Evolutionary conservation across 2,329 filamentous ascomycete species (phyloP).

Genomic region (Leptographium flavum): DNA sequence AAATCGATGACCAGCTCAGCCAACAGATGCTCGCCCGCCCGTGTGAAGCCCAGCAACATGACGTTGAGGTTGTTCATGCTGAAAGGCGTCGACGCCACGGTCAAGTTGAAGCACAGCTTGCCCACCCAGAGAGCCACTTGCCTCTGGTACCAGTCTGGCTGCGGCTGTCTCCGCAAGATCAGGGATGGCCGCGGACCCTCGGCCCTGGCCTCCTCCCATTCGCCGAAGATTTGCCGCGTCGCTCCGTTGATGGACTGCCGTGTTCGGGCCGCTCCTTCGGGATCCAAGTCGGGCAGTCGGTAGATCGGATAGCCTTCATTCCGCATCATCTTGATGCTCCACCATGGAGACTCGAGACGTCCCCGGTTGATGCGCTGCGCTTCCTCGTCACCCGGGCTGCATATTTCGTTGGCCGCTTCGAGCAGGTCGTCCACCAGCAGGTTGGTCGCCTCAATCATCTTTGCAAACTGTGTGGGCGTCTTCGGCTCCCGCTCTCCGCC

Average conservation of each 20-base stretch:
- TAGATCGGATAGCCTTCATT: slow-evolving; percentile 21
- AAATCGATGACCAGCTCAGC: slow-evolving; percentile 38
- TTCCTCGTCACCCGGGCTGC: slow-evolving; percentile 11
- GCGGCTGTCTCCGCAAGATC: not conserved
- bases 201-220: slow-evolving; percentile 11
- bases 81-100: slow-evolving; percentile 46
- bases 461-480: slow-evolving; percentile 4
- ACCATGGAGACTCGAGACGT: slow-evolving; percentile 18
- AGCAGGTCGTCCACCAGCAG: slow-evolving; percentile 18
- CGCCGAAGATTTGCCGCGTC: slow-evolving; percentile 13
- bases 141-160: slow-evolving; percentile 1
- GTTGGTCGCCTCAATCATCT: slow-evolving; percentile 13
- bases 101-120: slow-evolving; percentile 52
- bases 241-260: slow-evolving; percentile 14
- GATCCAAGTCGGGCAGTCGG: slow-evolving; percentile 13
- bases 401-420: slow-evolving; percentile 14
- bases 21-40: slow-evolving; percentile 31
- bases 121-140: slow-evolving; percentile 10
- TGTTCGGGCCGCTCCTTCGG: slow-evolving; percentile 6
- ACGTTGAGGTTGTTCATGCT: slow-evolving; percentile 57
- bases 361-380: slow-evolving; percentile 9
- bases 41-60: slow-evolving; percentile 51
- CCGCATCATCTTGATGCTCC: slow-evolving; percentile 18
- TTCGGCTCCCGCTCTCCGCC: slow-evolving; percentile 18
- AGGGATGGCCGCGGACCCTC: not conserved